These are phyloP conservation scores for Pseudevernia furfuracea DNA, from an alignment of 495 filamentous ascomycete genomes.

Conservation along the genomic window DNA sequence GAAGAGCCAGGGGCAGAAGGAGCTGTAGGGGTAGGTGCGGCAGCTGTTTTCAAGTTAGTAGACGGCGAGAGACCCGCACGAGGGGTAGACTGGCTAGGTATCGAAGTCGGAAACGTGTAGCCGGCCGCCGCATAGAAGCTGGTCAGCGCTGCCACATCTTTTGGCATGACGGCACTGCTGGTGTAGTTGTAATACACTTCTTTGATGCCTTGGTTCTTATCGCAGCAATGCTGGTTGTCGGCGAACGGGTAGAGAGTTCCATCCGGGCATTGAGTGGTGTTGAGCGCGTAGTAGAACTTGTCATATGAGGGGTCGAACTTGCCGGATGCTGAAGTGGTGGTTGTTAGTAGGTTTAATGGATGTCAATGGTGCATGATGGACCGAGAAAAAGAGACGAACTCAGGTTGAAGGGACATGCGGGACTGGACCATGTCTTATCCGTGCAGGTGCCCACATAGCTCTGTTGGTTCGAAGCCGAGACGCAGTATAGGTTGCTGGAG, in stretches of 20 bases:
- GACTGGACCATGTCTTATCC: slow-evolving; percentile 3
- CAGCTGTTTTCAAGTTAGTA: neutral
- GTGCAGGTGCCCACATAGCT: slow-evolving; percentile 8
- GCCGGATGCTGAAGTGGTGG: neutral
- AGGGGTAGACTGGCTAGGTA: neutral
- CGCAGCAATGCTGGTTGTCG: slow-evolving; percentile 2
- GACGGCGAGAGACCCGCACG: neutral
- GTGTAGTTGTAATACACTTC: slow-evolving; percentile 5
- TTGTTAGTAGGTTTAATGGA: neutral
- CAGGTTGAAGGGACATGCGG: slow-evolving; percentile 12
- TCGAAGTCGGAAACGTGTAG: neutral
- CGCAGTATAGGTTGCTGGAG: slow-evolving; percentile 2
- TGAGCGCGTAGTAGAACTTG: neutral
- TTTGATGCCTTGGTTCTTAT: neutral
- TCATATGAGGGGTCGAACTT: neutral
- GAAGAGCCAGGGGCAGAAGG: neutral
- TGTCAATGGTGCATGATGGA: neutral
- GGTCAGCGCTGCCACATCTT: neutral
- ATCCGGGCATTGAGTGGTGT: slow-evolving; percentile 8
- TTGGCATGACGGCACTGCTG: neutral
- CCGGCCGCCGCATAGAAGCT: neutral
- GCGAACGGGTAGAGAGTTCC: neutral
- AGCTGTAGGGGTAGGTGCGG: neutral
- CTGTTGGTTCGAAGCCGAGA: neutral
- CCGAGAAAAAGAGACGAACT: neutral